These are phyloP conservation scores for Carpinus viminea DNA, from an alignment of 306 rosid species.

Conservation along the genomic window DNA sequence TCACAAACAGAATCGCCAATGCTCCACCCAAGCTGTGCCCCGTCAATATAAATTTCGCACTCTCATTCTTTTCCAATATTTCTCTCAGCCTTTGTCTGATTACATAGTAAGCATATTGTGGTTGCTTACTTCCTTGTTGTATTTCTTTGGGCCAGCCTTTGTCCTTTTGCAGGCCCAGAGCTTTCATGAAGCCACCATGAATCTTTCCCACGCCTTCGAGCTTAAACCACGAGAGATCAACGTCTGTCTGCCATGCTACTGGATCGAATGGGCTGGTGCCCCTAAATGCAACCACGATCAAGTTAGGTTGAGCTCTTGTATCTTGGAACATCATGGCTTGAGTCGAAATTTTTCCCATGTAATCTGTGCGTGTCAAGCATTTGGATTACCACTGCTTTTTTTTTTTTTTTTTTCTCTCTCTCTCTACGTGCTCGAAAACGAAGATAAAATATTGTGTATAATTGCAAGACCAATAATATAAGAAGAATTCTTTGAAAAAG, in stretches of 20 bases:
- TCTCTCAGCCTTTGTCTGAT: conserved; percentile 46
- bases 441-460: too few species aligned
- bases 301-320: conserved; percentile 38
- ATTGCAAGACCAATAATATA: neutral
- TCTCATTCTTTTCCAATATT: conserved; percentile 36
- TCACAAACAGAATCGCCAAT: conserved; percentile 59
- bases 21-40: conserved; percentile 92
- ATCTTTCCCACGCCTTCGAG: conserved; percentile 52
- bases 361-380: conserved; percentile 41
- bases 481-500: too few species aligned
- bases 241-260: conserved; percentile 58
- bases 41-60: conserved; percentile 62
- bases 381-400: neutral
- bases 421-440: neutral
- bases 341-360: conserved; percentile 45
- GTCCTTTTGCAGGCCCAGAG: conserved; percentile 45
- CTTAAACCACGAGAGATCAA: conserved; percentile 71
- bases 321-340: conserved; percentile 56
- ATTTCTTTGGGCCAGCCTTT: conserved; percentile 66
- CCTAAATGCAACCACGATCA: conserved; percentile 68
- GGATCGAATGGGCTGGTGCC: conserved; percentile 69
- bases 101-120: conserved; percentile 52
- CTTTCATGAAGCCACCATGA: conserved; percentile 78
- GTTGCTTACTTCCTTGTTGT: neutral
- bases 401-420: too few species aligned